phyloP scores from a whole-genome alignment of 768 basidiomycete species.

The Chalciporus sphaerocephalus region DNA sequence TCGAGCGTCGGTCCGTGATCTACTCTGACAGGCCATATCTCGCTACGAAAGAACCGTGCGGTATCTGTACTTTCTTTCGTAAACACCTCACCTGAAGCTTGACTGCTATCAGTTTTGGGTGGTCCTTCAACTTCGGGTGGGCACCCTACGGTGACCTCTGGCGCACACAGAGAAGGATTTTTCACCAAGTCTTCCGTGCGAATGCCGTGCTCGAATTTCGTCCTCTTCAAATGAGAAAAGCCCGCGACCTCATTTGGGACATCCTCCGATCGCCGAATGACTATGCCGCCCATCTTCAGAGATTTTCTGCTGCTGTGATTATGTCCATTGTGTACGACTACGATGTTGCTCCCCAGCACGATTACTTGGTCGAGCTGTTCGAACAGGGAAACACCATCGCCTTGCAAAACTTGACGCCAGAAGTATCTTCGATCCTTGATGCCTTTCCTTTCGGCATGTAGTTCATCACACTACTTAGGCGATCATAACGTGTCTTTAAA shows the following conservation, averaged over 20 bases:
- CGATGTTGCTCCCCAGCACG: slow-evolving; percentile 32
- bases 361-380: slow-evolving; percentile 36
- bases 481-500: no score
- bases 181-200: slow-evolving; percentile 21
- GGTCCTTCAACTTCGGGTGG: slow-evolving; percentile 18
- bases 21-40: slow-evolving; percentile 27
- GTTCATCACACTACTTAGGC: not conserved
- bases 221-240: slow-evolving; percentile 19
- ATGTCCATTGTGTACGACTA: slow-evolving; percentile 41
- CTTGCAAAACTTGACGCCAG: slow-evolving; percentile 13
- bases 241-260: slow-evolving; percentile 14
- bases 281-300: slow-evolving; percentile 9
- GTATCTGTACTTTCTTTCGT: not conserved
- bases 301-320: slow-evolving; percentile 33
- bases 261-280: slow-evolving; percentile 10
- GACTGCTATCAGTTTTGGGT: slow-evolving; percentile 6
- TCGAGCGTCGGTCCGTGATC: slow-evolving; percentile 24
- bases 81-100: not conserved
- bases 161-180: slow-evolving; percentile 21
- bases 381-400: slow-evolving; percentile 29
- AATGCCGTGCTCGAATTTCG: slow-evolving; percentile 13
- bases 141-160: slow-evolving; percentile 21
- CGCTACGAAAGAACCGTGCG: slow-evolving; percentile 15
- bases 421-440: slow-evolving; percentile 10
- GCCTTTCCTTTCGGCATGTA: slow-evolving; percentile 23